These are phyloP conservation scores for Alternaria panax DNA, from an alignment of 2,329 filamentous ascomycete genomes.

Conservation along the genomic window DNA sequence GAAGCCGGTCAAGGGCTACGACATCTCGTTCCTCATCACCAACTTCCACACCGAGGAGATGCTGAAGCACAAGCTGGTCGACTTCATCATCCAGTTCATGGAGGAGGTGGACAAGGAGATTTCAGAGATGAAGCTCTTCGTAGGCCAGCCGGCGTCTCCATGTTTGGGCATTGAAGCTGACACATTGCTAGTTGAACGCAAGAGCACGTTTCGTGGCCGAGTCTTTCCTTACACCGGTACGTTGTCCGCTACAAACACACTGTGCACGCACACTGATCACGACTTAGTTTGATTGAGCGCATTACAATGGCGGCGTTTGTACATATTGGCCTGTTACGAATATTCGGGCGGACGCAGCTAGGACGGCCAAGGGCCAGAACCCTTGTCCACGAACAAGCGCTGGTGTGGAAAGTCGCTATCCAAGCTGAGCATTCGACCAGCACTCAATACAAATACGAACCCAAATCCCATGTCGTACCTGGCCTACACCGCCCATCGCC, in stretches of 20 bases:
- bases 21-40: conserved; percentile 98
- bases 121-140: conserved; percentile 99
- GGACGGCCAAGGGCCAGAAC: neutral
- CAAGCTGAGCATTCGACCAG: conserved; percentile 22
- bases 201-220: conserved; percentile 97
- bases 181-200: conserved; percentile 77
- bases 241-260: conserved; percentile 29
- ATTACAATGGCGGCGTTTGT: conserved; percentile 15
- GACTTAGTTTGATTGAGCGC: conserved; percentile 35
- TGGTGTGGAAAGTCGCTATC: conserved; percentile 7
- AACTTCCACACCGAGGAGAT: conserved; percentile 99
- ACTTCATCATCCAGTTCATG: conserved; percentile 99
- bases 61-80: conserved; percentile 98
- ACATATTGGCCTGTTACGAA: conserved; percentile 12
- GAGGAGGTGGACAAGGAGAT: conserved; percentile 99
- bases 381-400: conserved; percentile 6
- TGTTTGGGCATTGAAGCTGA: conserved; percentile 35
- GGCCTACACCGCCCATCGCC: conserved; percentile 1
- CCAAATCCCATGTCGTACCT: neutral
- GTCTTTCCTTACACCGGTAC: conserved; percentile 93
- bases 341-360: conserved; percentile 9
- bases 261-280: conserved; percentile 6
- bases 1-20: conserved; percentile 98
- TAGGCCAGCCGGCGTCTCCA: conserved; percentile 58
- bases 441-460: conserved; percentile 20